Evolutionary conservation across 2,329 filamentous ascomycete genomes (phyloP).

Genomic region (Trichoderma asperellum): DNA sequence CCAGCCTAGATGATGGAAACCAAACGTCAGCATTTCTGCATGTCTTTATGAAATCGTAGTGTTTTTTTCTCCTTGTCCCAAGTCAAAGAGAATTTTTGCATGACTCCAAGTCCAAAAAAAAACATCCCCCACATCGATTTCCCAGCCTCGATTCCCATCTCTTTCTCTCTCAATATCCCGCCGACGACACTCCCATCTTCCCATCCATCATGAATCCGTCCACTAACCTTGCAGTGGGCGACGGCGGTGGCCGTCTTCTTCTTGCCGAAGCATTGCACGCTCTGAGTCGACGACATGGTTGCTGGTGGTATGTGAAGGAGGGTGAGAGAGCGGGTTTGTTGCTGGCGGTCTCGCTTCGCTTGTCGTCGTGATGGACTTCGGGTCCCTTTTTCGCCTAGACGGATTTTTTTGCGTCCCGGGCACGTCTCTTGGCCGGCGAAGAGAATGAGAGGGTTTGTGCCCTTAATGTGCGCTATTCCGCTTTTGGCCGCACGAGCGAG

Average conservation of each 20-base stretch:
- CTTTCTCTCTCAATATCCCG: neutral
- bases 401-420: constrained; percentile 34
- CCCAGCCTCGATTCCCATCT: neutral
- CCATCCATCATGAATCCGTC: neutral
- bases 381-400: constrained; percentile 28
- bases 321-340: constrained; percentile 29
- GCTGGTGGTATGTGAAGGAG: constrained; percentile 38
- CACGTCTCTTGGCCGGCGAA: constrained; percentile 18
- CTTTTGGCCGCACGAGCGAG: constrained; percentile 31
- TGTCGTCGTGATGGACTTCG: constrained; percentile 30
- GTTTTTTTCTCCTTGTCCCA: neutral
- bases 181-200: neutral
- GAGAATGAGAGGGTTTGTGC: constrained; percentile 41
- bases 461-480: constrained; percentile 38
- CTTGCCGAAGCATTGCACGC: constrained; percentile 99
- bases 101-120: neutral
- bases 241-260: constrained; percentile 89
- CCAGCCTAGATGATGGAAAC: constrained; percentile 42
- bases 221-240: constrained; percentile 83
- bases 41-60: neutral
- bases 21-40: constrained; percentile 38
- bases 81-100: constrained; percentile 6
- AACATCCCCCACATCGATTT: neutral
- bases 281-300: constrained; percentile 78
- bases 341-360: constrained; percentile 30